phyloP scores from a whole-genome alignment of 495 filamentous ascomycete species.

The Pseudotulostoma volvatum region DNA sequence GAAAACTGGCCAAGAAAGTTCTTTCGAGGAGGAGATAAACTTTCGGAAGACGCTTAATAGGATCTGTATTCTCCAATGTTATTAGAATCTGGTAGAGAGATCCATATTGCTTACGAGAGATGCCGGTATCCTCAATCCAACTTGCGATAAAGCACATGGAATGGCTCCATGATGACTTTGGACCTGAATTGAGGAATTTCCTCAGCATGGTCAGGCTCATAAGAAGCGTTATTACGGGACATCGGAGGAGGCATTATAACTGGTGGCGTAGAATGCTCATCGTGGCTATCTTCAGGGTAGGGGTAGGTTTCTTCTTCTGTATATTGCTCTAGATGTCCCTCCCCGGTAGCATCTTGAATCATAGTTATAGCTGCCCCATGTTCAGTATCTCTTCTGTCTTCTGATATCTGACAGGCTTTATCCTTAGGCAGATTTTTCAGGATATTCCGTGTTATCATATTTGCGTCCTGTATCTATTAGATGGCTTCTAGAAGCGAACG shows the following conservation, averaged over 20 bases:
- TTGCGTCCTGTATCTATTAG: neutral
- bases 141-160: neutral
- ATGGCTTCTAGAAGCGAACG: neutral
- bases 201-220: neutral
- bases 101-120: neutral
- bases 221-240: neutral
- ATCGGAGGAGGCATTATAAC: neutral
- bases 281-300: neutral
- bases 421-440: neutral
- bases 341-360: neutral
- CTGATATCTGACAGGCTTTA: neutral
- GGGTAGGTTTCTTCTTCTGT: neutral
- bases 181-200: neutral
- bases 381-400: neutral
- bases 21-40: neutral
- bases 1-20: neutral
- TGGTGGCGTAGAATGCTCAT: neutral
- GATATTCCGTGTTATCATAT: neutral
- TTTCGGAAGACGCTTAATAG: neutral
- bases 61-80: neutral
- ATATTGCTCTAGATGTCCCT: neutral
- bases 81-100: neutral
- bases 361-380: neutral
- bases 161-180: neutral
- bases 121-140: constrained; percentile 2